Percentiles rank a stretch among this genome's conserved stretches.
Evolutionary conservation across 2,329 filamentous ascomycete genomes (phyloP).

Genomic region (Magnaporthiopsis rhizophila): DNA sequence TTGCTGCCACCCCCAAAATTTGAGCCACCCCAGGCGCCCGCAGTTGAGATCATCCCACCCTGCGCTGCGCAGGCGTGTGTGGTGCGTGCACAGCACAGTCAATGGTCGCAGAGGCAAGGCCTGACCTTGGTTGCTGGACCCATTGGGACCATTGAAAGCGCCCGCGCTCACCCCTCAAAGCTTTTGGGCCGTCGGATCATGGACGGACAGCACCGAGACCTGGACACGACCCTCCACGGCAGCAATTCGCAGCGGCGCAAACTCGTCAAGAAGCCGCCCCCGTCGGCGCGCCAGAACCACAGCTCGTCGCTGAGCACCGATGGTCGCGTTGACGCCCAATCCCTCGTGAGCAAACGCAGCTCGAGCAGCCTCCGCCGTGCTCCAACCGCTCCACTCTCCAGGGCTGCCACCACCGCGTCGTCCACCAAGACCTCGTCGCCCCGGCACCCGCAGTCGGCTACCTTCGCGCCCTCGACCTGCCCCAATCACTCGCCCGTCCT

Average conservation of each 20-base stretch:
- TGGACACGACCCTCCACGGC: slow-evolving; percentile 28
- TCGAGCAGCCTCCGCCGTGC: slow-evolving; percentile 53
- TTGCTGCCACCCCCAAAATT: neutral
- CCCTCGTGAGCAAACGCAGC: slow-evolving; percentile 55
- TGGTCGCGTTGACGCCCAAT: slow-evolving; percentile 46
- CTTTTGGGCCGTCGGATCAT: slow-evolving; percentile 28
- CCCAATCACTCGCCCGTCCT: slow-evolving; percentile 39
- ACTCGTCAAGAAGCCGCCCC: slow-evolving; percentile 55
- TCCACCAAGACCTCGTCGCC: slow-evolving; percentile 42
- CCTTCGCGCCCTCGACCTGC: slow-evolving; percentile 15
- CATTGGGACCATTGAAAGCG: neutral
- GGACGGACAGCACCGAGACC: slow-evolving; percentile 33
- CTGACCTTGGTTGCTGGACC: neutral
- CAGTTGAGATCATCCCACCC: neutral
- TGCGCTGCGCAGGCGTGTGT: neutral
- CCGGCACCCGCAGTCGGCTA: slow-evolving; percentile 32
- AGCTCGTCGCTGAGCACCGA: slow-evolving; percentile 43
- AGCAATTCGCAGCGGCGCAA: slow-evolving; percentile 45
- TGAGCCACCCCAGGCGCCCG: neutral
- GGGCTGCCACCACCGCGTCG: slow-evolving; percentile 37
- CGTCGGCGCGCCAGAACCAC: slow-evolving; percentile 34
- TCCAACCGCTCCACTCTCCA: slow-evolving; percentile 49
- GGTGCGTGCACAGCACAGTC: neutral
- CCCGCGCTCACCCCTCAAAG: slow-evolving; percentile 1
- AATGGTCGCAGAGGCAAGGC: neutral